phyloP scores from a whole-genome alignment of 805 yeast genomes.

The Zygosaccharomyces kombuchaensis region DNA sequence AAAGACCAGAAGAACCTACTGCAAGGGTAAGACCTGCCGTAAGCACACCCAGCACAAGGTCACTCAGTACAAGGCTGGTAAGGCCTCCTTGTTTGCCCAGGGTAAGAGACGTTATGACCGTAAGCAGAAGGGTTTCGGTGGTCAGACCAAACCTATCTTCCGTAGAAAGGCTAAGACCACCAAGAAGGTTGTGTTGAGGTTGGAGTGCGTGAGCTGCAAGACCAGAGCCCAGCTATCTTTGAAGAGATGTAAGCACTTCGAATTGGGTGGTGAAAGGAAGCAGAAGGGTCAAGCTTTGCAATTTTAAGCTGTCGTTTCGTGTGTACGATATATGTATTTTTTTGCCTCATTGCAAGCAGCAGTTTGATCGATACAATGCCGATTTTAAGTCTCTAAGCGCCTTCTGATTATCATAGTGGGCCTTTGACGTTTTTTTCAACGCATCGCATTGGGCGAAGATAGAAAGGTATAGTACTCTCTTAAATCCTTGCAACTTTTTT shows the following conservation, averaged over 20 bases:
- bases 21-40: constrained; percentile 98
- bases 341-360: constrained; percentile 7
- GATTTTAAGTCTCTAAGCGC: not conserved
- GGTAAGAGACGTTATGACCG: constrained; percentile 99
- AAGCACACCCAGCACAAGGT: constrained; percentile 99
- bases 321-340: constrained; percentile 7
- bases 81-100: constrained; percentile 98
- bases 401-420: not conserved
- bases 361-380: constrained; percentile 1
- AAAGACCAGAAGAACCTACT: constrained; percentile 99
- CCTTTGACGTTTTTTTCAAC: not conserved
- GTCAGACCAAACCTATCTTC: constrained; percentile 99
- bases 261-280: constrained; percentile 99
- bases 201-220: constrained; percentile 98
- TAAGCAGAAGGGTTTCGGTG: constrained; percentile 99
- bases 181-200: constrained; percentile 99
- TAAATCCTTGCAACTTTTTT: constrained; percentile 1
- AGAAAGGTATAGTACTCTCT: not conserved
- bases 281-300: constrained; percentile 99
- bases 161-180: constrained; percentile 99
- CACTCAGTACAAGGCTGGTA: constrained; percentile 99
- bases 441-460: not conserved
- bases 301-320: constrained; percentile 56
- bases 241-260: constrained; percentile 99
- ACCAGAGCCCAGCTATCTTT: constrained; percentile 96